A percentile compares a stretch with the other conserved stretches of the same genome.
phyloP scores from a whole-genome alignment of 495 filamentous ascomycete genomes.

The Haplographium delicatum region DNA sequence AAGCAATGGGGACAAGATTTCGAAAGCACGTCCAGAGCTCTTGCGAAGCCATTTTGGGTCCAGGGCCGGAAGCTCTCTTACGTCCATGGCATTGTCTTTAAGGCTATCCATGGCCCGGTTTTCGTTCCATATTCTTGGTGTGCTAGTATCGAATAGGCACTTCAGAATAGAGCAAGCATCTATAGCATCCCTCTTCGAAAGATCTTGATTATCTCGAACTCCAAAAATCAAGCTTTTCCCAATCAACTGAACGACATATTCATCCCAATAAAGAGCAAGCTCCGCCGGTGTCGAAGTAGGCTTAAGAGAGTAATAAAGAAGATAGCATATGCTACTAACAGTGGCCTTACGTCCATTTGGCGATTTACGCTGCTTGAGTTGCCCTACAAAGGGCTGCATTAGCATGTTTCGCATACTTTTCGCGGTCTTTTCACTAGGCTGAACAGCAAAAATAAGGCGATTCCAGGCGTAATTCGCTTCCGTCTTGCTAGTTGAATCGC shows the following conservation, averaged over 20 bases:
- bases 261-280: slow-evolving; percentile 75
- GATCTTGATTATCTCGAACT: slow-evolving; percentile 22
- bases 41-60: slow-evolving; percentile 86
- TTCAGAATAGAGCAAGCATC: slow-evolving; percentile 60
- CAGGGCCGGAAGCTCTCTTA: slow-evolving; percentile 69
- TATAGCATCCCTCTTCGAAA: slow-evolving; percentile 31
- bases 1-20: slow-evolving; percentile 59
- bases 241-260: slow-evolving; percentile 57
- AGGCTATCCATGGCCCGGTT: slow-evolving; percentile 54
- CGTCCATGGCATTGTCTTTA: slow-evolving; percentile 39
- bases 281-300: slow-evolving; percentile 56
- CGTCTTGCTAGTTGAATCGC: slow-evolving; percentile 61
- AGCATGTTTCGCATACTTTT: slow-evolving; percentile 59
- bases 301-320: slow-evolving; percentile 82
- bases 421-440: slow-evolving; percentile 52
- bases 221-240: slow-evolving; percentile 33
- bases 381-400: slow-evolving; percentile 60
- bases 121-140: slow-evolving; percentile 65
- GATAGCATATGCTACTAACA: slow-evolving; percentile 64
- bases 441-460: slow-evolving; percentile 66
- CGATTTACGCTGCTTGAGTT: slow-evolving; percentile 59
- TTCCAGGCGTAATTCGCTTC: slow-evolving; percentile 83
- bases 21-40: slow-evolving; percentile 55
- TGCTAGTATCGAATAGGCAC: slow-evolving; percentile 61
- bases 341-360: slow-evolving; percentile 52